Conservation (phyloP, 345 rosid genomes). For the Pseudoturritis turrita region DNA sequence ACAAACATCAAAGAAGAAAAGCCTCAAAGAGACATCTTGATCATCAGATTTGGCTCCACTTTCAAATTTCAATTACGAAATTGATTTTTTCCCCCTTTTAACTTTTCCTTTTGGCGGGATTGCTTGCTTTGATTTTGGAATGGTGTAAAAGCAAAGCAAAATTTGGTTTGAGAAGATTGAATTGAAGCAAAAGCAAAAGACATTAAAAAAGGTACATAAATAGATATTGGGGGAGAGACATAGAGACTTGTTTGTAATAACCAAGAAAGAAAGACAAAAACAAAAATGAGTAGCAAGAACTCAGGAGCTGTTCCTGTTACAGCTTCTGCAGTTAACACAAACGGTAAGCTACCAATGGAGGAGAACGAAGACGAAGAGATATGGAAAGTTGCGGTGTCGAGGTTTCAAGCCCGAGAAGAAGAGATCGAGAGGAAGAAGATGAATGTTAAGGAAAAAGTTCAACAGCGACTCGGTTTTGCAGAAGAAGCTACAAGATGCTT, state of each 20-base stretch:
- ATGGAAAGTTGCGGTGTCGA: conserved; percentile 46
- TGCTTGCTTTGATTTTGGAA: conserved; percentile 33
- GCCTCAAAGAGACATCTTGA: neutral
- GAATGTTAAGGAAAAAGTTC: conserved; percentile 64
- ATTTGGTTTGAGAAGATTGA: conserved; percentile 1
- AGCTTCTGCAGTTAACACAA: conserved; percentile 19
- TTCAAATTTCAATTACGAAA: neutral
- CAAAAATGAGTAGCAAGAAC: conserved; percentile 29
- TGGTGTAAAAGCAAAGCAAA: conserved; percentile 33
- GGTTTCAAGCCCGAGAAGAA: conserved; percentile 69
- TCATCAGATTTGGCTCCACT: conserved; percentile 20
- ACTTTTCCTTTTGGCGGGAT: conserved; percentile 36
- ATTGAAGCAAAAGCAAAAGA: conserved; percentile 33
- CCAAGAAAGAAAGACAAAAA: neutral
- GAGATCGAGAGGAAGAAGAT: conserved; percentile 75
- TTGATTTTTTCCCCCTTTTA: neutral
- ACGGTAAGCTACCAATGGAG: conserved; percentile 44
- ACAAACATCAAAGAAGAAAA: conserved; percentile 8
- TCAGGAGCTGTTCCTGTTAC: conserved; percentile 16
- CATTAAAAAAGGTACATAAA: neutral
- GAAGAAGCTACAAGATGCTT: conserved; percentile 75
- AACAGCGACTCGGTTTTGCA: conserved; percentile 59
- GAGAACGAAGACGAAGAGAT: conserved; percentile 54
- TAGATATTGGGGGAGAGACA: neutral
- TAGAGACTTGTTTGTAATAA: conserved; percentile 3